Base-by-base conservation (phyloP, 2,329 filamentous ascomycete genomes). In the Alternaria longipes region DNA sequence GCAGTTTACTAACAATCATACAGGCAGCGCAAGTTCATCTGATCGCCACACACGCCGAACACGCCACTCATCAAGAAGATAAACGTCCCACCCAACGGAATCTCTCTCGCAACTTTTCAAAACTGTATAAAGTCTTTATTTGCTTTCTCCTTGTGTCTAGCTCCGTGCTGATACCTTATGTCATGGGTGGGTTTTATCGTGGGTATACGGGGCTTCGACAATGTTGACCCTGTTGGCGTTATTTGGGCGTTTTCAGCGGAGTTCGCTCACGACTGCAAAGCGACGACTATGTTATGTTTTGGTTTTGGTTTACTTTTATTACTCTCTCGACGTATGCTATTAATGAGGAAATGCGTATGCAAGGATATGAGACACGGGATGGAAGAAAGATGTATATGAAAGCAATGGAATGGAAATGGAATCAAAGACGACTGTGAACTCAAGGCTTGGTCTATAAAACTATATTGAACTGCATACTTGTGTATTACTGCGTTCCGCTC, bases 11-110 rank as follows among this genome's bases (percentile, higher is more conserved):
- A 67, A 74, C 65, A 58, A 59, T 9, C 8, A 14, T n/a, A 38
- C 54, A 82, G 81, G 80, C 63, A 81, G 79, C 70, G 80, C 79
- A 69, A 82, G 80, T 59, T 82, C 80, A n/a, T 70, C 68, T 36
- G 80, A 82, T 58, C 72, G 80, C 38, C 70, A 78, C 36, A 81
- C 80, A 28, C 73, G 80, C 64, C 74, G 78, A 56, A 79, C 79
- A 18, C 68, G 76, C 42, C 74, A 78, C 41, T 75, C 75, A n/a
- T 75, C 74, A 34, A 68, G 74, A 59, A 74, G 69, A 54, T 68
- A 36, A 56, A 51, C 28, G 26, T 20, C 8, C 28, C 42, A 41
- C 24, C 38, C 7, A 40, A 32, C 22, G 3, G 34, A 26, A 28
- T 50, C 20, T 50, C 14, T 45, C 22, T 3, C 7, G 42, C 24